Conservation (phyloP, 2,329 filamentous ascomycete species). For the Colletotrichum eleusines region DNA sequence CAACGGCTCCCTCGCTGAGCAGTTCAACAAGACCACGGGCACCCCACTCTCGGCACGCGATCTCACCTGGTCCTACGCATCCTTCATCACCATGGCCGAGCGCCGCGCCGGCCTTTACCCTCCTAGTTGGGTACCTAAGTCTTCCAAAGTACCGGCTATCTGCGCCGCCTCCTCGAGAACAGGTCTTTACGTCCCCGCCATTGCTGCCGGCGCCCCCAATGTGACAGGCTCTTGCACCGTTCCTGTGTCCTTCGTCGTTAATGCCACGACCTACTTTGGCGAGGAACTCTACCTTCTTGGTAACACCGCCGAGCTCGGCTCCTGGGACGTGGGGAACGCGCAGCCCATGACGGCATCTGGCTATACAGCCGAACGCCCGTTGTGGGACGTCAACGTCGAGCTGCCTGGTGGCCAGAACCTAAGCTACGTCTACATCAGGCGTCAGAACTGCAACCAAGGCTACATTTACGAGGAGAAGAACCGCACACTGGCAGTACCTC, state of each 20-base stretch:
- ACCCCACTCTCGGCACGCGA: constrained; percentile 59
- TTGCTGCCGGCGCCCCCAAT: constrained; percentile 52
- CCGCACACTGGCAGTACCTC: constrained; percentile 55
- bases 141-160: constrained; percentile 45
- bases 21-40: constrained; percentile 57
- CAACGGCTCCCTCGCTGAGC: constrained; percentile 62
- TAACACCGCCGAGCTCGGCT: constrained; percentile 56
- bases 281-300: constrained; percentile 62
- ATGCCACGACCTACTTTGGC: constrained; percentile 60
- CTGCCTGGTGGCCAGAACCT: constrained; percentile 56
- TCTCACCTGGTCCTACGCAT: constrained; percentile 66
- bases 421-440: constrained; percentile 60
- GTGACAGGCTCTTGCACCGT: constrained; percentile 48
- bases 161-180: constrained; percentile 46
- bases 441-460: constrained; percentile 57
- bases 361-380: constrained; percentile 57
- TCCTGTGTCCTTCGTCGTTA: constrained; percentile 59
- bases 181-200: constrained; percentile 51
- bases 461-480: constrained; percentile 60
- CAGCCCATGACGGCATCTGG: constrained; percentile 54
- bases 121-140: constrained; percentile 46
- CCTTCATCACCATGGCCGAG: constrained; percentile 60
- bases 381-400: constrained; percentile 58
- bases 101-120: constrained; percentile 53
- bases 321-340: constrained; percentile 55